Conservation (phyloP, 2,329 filamentous ascomycete genomes). For the Cladosporium sp. region DNA sequence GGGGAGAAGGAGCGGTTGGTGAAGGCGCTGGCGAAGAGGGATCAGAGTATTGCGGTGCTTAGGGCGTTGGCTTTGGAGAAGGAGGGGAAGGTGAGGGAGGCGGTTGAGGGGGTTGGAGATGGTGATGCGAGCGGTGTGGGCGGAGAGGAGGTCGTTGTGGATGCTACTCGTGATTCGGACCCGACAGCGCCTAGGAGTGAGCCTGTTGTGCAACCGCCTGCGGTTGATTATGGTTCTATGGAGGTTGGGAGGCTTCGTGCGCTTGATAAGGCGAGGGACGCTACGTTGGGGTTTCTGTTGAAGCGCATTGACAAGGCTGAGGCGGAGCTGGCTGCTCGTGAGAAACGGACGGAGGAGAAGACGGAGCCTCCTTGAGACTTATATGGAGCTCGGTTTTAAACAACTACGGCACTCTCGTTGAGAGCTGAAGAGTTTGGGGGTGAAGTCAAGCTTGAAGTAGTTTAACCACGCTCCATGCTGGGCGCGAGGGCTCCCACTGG, state of each 20-base stretch:
- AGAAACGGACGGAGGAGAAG: not conserved
- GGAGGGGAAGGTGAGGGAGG: slow-evolving; percentile 35
- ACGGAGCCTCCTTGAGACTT: slow-evolving; percentile 7
- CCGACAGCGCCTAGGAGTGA: not conserved
- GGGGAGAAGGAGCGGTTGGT: slow-evolving; percentile 34
- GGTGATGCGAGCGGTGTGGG: not conserved
- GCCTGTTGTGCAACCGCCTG: slow-evolving; percentile 1
- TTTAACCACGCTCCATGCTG: too few species aligned
- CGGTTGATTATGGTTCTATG: slow-evolving; percentile 41
- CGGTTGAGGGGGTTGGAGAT: slow-evolving; percentile 3
- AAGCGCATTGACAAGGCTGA: slow-evolving; percentile 52
- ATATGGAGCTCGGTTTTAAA: too few species aligned
- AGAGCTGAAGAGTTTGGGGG: too few species aligned
- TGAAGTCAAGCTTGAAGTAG: too few species aligned
- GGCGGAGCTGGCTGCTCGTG: slow-evolving; percentile 18
- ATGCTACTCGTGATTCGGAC: slow-evolving; percentile 5
- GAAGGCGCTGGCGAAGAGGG: slow-evolving; percentile 42
- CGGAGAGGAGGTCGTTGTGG: slow-evolving; percentile 1
- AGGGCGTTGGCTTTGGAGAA: slow-evolving; percentile 43
- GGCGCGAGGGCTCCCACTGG: too few species aligned
- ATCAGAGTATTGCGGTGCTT: slow-evolving; percentile 46
- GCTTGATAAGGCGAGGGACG: slow-evolving; percentile 49
- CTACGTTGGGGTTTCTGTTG: slow-evolving; percentile 49
- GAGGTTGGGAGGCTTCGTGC: slow-evolving; percentile 36
- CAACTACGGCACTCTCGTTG: too few species aligned